Evolutionary conservation across 179 eudicot genomes (phyloP), one percentile per base, ranked within the genome.

Genomic region (Silene coronaria): DNA sequence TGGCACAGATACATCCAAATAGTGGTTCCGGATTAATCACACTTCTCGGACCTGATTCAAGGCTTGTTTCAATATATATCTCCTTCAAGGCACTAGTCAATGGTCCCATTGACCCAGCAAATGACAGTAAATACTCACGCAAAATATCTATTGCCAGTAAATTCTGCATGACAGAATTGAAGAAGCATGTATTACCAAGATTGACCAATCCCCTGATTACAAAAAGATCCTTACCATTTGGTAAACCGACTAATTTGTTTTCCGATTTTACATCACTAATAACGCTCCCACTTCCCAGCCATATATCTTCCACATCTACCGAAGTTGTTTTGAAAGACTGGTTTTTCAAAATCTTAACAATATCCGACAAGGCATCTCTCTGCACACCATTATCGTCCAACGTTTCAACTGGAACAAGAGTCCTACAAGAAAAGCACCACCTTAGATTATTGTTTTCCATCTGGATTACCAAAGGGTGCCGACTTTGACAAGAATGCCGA

Each of bases 161-260:
- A 86, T 92, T 95, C 79, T 95, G 99, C 90, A 90, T 51, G 57
- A 90, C 82, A 61, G 97, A 90, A 82, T 95, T 95, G 77, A 95
- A 95, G 79, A 92, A 92, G 80, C 97, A 92, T 38, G 99, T 95
- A 80, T 95, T 95, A n/a, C 99, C 97, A 61, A 95, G 81, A 82
- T 95, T 95, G 46, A 76, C 72, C 83, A 95, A 82, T 62, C 97
- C 99, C 81, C 88, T 89, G 30, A 87, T 87, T n/a, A 75, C 76
- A 85, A 85, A 80, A 76, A 87, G 80, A 70, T 82, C 79, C 26
- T 69, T 84, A 51, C 76, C 85, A 58, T 82, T 71, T 8, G 78
- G 69, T 71, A 57, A 74, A 73, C 1, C 28, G 10, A 71, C 66
- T 64, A 36, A 53, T 53, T 77, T 79, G 63, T 34, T 82, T 72